A percentile compares a stretch with the other conserved stretches of the same genome.
These are phyloP conservation scores for Balakata baccata DNA, from an alignment of 345 rosid genomes.

Conservation along the genomic window DNA sequence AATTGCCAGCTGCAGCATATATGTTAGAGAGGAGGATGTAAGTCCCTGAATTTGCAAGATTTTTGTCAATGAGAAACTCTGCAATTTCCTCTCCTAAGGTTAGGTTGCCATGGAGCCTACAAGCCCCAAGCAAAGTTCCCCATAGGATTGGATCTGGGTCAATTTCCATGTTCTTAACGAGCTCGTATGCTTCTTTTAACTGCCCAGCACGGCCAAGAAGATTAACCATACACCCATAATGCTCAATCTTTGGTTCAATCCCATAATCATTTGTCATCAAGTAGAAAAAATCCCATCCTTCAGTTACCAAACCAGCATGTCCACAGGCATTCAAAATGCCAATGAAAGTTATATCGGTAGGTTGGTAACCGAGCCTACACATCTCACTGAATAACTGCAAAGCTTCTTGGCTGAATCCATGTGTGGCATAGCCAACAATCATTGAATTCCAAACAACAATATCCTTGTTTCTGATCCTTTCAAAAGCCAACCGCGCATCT, in stretches of 20 bases:
- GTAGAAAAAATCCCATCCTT: slow-evolving; percentile 18
- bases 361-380: slow-evolving; percentile 18
- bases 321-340: slow-evolving; percentile 24
- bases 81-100: slow-evolving; percentile 42
- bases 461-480: slow-evolving; percentile 19
- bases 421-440: slow-evolving; percentile 23
- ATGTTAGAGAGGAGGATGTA: slow-evolving; percentile 66
- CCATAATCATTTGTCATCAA: slow-evolving; percentile 22
- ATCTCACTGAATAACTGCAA: slow-evolving; percentile 20
- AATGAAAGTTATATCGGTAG: slow-evolving; percentile 27
- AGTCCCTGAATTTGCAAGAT: slow-evolving; percentile 58
- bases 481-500: slow-evolving; percentile 26
- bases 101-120: slow-evolving; percentile 26
- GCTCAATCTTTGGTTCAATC: slow-evolving; percentile 28
- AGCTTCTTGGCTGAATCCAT: slow-evolving; percentile 22
- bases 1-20: slow-evolving; percentile 54
- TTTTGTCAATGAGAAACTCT: slow-evolving; percentile 54
- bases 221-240: slow-evolving; percentile 27
- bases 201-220: slow-evolving; percentile 26
- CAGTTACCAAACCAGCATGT: slow-evolving; percentile 22
- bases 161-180: slow-evolving; percentile 25
- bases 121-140: slow-evolving; percentile 28
- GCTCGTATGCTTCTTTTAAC: slow-evolving; percentile 23
- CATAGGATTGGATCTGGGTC: slow-evolving; percentile 21
- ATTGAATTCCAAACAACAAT: slow-evolving; percentile 27